Conservation (phyloP, 2,329 filamentous ascomycete genomes). For the Drechslerella stenobrocha region DNA sequence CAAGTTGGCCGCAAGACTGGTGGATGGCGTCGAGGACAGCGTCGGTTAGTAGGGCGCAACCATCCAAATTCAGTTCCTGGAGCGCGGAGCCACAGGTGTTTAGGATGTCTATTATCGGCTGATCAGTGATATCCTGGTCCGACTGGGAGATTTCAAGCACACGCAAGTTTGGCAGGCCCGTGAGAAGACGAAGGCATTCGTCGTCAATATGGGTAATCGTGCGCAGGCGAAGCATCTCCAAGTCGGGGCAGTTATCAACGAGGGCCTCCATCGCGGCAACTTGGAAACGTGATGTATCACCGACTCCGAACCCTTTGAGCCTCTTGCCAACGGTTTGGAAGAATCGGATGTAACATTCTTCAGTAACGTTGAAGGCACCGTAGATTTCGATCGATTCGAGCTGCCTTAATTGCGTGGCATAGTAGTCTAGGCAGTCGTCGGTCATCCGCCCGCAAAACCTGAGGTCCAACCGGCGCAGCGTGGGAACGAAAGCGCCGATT, state of each 20-base stretch:
- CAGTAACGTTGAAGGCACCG: conserved; percentile 52
- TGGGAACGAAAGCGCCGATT: conserved; percentile 51
- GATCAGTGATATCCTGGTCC: conserved; percentile 46
- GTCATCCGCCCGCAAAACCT: conserved; percentile 50
- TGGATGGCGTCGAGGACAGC: conserved; percentile 46
- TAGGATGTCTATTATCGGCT: conserved; percentile 48
- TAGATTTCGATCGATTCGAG: conserved; percentile 50
- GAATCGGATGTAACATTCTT: conserved; percentile 49
- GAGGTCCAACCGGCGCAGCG: conserved; percentile 50
- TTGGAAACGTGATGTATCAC: conserved; percentile 50
- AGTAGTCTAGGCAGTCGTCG: conserved; percentile 51
- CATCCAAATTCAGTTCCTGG: conserved; percentile 49
- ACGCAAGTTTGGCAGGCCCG: conserved; percentile 45
- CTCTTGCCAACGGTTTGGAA: conserved; percentile 48
- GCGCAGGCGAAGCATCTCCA: conserved; percentile 49
- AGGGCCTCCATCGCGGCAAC: conserved; percentile 48
- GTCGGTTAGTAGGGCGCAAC: conserved; percentile 49
- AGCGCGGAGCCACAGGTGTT: conserved; percentile 50
- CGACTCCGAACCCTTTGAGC: conserved; percentile 48
- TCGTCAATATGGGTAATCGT: conserved; percentile 49
- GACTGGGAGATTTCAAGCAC: conserved; percentile 51
- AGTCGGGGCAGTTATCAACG: conserved; percentile 52
- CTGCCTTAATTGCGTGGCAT: conserved; percentile 48
- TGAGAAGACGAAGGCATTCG: conserved; percentile 48
- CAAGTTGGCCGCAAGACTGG: conserved; percentile 48